A percentile compares a stretch with the other conserved stretches of the same genome.
These are phyloP conservation scores for Fusarium staphyleae DNA, from an alignment of 2,329 filamentous ascomycete genomes.

Conservation along the genomic window DNA sequence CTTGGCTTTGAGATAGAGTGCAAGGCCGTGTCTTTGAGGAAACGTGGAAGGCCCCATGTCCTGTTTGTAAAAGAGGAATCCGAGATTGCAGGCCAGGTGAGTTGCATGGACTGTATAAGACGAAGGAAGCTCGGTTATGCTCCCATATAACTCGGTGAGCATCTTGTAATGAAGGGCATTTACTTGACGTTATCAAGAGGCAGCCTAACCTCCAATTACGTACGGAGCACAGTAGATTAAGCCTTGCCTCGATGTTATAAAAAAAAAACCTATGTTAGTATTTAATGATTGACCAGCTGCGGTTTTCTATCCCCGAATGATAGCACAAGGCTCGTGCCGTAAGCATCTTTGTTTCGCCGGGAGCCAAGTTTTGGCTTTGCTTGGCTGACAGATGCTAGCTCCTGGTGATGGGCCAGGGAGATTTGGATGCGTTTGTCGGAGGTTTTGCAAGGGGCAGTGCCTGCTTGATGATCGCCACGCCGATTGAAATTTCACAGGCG, in stretches of 20 bases:
- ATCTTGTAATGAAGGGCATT: too few relatives aligned
- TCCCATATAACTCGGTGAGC: too few relatives aligned
- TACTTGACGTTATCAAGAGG: too few relatives aligned
- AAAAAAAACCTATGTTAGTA: too few relatives aligned
- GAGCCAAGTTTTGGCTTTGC: constrained; percentile 16
- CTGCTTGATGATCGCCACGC: constrained; percentile 33
- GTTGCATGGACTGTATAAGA: neutral
- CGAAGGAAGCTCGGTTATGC: too few relatives aligned
- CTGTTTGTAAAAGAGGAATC: constrained; percentile 30
- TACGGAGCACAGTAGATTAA: too few relatives aligned
- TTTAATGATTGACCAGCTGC: too few relatives aligned
- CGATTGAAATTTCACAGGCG: constrained; percentile 43
- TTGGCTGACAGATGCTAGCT: constrained; percentile 29
- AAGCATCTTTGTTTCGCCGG: constrained; percentile 28
- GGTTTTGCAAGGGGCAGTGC: constrained; percentile 4
- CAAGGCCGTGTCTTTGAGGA: constrained; percentile 12
- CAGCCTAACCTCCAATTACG: too few relatives aligned
- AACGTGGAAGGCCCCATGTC: constrained; percentile 5
- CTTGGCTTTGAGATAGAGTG: constrained; percentile 35
- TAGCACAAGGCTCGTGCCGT: neutral
- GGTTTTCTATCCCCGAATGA: too few relatives aligned
- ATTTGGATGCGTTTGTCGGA: constrained; percentile 4
- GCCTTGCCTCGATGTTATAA: too few relatives aligned
- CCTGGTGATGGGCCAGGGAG: neutral
- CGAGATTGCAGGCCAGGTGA: neutral